Conservation (phyloP, 257 asterid genomes). For the Echites panduratus region DNA sequence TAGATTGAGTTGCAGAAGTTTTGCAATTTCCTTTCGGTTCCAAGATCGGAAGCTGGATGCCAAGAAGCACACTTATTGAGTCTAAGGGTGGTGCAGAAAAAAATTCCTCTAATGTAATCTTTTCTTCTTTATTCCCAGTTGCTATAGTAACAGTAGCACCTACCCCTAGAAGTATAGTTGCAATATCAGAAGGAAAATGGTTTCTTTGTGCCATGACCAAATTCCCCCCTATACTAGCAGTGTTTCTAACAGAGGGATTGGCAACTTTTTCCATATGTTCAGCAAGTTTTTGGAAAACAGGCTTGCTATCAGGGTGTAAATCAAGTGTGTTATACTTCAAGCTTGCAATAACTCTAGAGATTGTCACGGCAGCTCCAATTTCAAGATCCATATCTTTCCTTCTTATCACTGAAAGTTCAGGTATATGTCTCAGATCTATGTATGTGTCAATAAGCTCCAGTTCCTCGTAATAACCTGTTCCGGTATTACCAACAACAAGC, state of each 20-base stretch:
- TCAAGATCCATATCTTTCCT: constrained; percentile 39
- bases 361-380: constrained; percentile 58
- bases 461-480: constrained; percentile 57
- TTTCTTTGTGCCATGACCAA: constrained; percentile 61
- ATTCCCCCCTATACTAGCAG: constrained; percentile 67
- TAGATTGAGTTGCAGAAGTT: constrained; percentile 19
- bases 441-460: constrained; percentile 30
- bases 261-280: constrained; percentile 66
- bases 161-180: constrained; percentile 50
- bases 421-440: constrained; percentile 50
- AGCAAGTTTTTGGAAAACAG: constrained; percentile 41
- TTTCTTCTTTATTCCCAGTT: constrained; percentile 26
- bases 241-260: constrained; percentile 46
- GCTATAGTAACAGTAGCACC: constrained; percentile 36
- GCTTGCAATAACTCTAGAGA: constrained; percentile 38
- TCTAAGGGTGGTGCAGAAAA: constrained; percentile 42
- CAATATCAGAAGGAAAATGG: constrained; percentile 62
- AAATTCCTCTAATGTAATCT: constrained; percentile 44
- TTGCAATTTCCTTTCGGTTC: constrained; percentile 17
- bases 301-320: constrained; percentile 17
- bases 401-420: constrained; percentile 41
- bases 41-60: constrained; percentile 43
- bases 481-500: constrained; percentile 64
- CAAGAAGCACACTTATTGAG: constrained; percentile 40
- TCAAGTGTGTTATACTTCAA: constrained; percentile 29